These are phyloP conservation scores for Halophytophthora polymorphica DNA, from an alignment of 352 stramenopile species.

Conservation along the genomic window DNA sequence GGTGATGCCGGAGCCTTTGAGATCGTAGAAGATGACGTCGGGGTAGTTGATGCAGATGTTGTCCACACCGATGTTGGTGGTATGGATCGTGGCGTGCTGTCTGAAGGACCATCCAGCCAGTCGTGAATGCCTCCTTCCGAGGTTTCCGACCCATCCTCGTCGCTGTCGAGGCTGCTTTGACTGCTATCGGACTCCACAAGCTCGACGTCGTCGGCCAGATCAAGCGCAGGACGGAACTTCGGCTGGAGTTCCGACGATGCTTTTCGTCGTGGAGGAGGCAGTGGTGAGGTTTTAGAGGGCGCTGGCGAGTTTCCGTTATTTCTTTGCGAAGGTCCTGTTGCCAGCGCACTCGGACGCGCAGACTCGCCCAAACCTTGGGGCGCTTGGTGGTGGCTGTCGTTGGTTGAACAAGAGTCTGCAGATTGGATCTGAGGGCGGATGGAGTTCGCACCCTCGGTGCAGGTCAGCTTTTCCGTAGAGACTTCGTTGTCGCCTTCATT, in stretches of 20 bases:
- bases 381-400: too few relatives aligned
- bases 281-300: background rate
- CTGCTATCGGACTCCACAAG: conserved; percentile 18
- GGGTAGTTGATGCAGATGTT: conserved; percentile 5
- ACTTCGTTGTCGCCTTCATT: background rate
- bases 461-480: background rate
- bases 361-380: too few relatives aligned
- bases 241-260: conserved; percentile 17
- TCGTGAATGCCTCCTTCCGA: conserved; percentile 47
- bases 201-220: conserved; percentile 33
- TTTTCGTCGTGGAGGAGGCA: conserved; percentile 1
- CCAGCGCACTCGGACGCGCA: background rate
- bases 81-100: background rate
- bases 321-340: background rate
- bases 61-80: conserved; percentile 4
- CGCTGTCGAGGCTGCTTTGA: conserved; percentile 21
- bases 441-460: background rate
- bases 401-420: background rate
- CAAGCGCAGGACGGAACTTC: conserved; percentile 33
- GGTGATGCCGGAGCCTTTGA: too few relatives aligned
- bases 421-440: conserved; percentile 1
- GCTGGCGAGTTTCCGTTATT: background rate
- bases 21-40: conserved; percentile 1
- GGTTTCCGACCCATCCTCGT: conserved; percentile 29
- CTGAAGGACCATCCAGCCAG: conserved; percentile 35